These are phyloP conservation scores for Cladophialophora chaetospira DNA, from an alignment of 2,329 filamentous ascomycete species.

Conservation along the genomic window DNA sequence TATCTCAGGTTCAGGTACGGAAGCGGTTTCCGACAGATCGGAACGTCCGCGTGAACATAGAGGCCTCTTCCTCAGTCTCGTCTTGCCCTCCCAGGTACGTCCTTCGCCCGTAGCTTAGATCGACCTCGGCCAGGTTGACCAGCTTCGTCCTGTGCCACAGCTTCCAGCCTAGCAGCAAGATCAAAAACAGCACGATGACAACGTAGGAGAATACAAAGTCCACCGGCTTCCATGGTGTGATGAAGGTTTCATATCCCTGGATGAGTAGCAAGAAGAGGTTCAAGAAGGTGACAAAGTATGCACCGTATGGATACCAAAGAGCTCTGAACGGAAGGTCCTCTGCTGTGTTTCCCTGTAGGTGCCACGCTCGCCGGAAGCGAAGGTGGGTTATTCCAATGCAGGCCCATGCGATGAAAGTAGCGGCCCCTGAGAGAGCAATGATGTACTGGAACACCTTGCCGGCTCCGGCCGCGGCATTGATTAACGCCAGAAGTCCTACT, in stretches of 20 bases:
- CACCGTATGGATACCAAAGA: slow-evolving; percentile 75
- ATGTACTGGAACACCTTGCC: slow-evolving; percentile 50
- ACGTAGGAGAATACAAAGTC: slow-evolving; percentile 18
- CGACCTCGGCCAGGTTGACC: background rate
- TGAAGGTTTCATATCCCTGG: slow-evolving; percentile 77
- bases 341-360: slow-evolving; percentile 65
- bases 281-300: slow-evolving; percentile 74
- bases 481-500: slow-evolving; percentile 46
- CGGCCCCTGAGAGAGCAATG: slow-evolving; percentile 51
- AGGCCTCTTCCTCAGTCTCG: background rate
- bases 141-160: slow-evolving; percentile 41
- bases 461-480: slow-evolving; percentile 33
- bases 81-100: background rate
- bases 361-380: slow-evolving; percentile 80
- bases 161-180: slow-evolving; percentile 46
- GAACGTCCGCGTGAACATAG: background rate
- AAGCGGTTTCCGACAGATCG: background rate
- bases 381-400: slow-evolving; percentile 61
- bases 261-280: slow-evolving; percentile 76
- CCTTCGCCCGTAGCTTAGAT: slow-evolving; percentile 1
- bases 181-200: slow-evolving; percentile 9
- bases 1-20: too few relatives aligned
- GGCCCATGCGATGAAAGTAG: slow-evolving; percentile 54
- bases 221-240: background rate
- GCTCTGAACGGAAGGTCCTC: slow-evolving; percentile 78